These are phyloP conservation scores for Colletotrichum echinochloae DNA, from an alignment of 2,329 filamentous ascomycete species.

Conservation along the genomic window DNA sequence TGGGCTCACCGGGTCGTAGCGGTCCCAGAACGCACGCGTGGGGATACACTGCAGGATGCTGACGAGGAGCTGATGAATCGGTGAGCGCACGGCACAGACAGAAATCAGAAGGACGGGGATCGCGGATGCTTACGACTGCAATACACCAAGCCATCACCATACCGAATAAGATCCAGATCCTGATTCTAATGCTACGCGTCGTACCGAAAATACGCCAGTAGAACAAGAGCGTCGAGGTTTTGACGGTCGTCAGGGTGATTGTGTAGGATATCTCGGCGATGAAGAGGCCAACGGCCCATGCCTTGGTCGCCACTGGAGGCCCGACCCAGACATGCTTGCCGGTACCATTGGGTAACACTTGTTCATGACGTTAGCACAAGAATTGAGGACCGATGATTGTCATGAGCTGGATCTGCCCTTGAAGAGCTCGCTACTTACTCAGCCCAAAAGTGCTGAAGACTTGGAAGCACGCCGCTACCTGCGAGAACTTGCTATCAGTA, in stretches of 20 bases:
- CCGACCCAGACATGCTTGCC: slow-evolving; percentile 45
- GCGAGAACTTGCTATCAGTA: neutral
- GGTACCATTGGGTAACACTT: slow-evolving; percentile 43
- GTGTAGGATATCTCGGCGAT: slow-evolving; percentile 43
- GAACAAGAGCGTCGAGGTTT: slow-evolving; percentile 44
- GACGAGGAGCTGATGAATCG: slow-evolving; percentile 39
- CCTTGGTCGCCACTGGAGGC: slow-evolving; percentile 41
- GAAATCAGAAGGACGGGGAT: neutral
- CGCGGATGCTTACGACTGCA: slow-evolving; percentile 42
- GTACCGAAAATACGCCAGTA: slow-evolving; percentile 46
- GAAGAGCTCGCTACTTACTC: slow-evolving; percentile 29
- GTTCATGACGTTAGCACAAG: neutral
- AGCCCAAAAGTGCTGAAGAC: slow-evolving; percentile 40
- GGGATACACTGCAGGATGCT: slow-evolving; percentile 42
- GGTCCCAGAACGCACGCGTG: slow-evolving; percentile 41
- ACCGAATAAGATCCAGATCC: slow-evolving; percentile 40
- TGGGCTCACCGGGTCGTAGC: slow-evolving; percentile 40
- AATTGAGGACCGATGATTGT: too few relatives aligned
- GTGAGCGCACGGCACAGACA: neutral
- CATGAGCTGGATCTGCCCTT: neutral
- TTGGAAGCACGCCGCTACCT: slow-evolving; percentile 38
- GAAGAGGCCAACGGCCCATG: slow-evolving; percentile 44
- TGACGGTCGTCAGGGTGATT: slow-evolving; percentile 41
- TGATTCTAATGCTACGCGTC: slow-evolving; percentile 40
- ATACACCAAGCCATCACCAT: slow-evolving; percentile 42